phyloP scores from a whole-genome alignment of 345 rosid species.

The Rhodamnia argentea region DNA sequence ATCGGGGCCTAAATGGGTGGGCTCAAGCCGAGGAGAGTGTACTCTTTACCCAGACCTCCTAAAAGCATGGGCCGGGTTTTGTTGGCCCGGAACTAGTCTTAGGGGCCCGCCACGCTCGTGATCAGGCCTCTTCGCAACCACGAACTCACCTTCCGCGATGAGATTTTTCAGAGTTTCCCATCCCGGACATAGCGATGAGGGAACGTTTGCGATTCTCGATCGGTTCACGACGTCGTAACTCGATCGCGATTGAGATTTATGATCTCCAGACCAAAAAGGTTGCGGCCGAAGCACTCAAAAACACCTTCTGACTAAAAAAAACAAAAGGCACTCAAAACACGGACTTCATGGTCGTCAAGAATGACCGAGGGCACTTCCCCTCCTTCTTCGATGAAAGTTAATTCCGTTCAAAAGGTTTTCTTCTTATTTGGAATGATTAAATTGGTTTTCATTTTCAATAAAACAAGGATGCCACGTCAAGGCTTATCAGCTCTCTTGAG shows the following conservation, averaged over 20 bases:
- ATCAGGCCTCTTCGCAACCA: accelerated
- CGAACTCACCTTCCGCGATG: neutral
- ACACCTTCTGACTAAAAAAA: no score
- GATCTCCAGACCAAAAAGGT: neutral
- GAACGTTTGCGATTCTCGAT: neutral
- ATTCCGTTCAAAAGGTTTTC: neutral
- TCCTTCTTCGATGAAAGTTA: neutral
- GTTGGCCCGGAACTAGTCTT: accelerated
- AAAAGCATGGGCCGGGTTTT: neutral
- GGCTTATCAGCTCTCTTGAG: neutral
- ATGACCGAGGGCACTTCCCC: neutral
- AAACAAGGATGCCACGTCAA: neutral
- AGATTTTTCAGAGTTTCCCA: neutral
- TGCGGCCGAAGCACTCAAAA: neutral
- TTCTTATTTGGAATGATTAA: neutral
- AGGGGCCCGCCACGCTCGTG: neutral
- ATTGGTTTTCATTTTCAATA: neutral
- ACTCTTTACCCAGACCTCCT: accelerated
- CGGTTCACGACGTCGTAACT: neutral
- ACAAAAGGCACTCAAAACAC: neutral
- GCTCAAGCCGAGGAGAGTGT: neutral
- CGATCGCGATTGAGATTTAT: neutral
- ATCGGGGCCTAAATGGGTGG: neutral
- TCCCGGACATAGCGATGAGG: neutral
- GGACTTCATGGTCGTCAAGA: neutral